A percentile compares a stretch with the other conserved stretches of the same genome.
phyloP scores from a whole-genome alignment of 164 flowering plant genomes.

The Protea cynaroides region DNA sequence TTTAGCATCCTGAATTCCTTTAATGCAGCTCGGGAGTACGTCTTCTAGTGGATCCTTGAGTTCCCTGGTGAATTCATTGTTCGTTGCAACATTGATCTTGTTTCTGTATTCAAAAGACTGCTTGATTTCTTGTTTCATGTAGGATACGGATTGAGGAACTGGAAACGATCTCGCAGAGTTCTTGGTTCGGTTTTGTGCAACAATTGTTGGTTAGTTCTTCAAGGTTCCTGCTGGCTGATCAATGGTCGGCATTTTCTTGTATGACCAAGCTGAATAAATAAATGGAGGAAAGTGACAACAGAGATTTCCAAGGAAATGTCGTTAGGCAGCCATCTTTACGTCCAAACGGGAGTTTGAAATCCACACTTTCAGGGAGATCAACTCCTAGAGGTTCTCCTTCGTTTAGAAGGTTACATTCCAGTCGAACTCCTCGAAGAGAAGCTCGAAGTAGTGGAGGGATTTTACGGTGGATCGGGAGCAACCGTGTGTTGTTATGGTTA shows the following conservation, averaged over 20 bases:
- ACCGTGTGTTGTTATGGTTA: constrained; percentile 73
- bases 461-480: constrained; percentile 60
- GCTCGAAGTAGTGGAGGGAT: constrained; percentile 33
- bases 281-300: constrained; percentile 45
- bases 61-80: not conserved
- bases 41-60: not conserved
- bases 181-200: not conserved
- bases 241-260: not conserved
- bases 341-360: constrained; percentile 45
- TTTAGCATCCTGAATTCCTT: too few relatives aligned
- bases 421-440: constrained; percentile 72
- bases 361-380: constrained; percentile 68
- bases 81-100: not conserved
- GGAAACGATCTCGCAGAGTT: not conserved
- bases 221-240: not conserved
- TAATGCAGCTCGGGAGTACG: not conserved
- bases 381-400: constrained; percentile 74
- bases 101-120: not conserved
- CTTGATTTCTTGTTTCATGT: not conserved
- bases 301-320: constrained; percentile 33
- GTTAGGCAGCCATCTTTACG: constrained; percentile 43
- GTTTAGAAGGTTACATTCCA: constrained; percentile 49
- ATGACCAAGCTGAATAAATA: constrained; percentile 2
- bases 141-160: not conserved
- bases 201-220: not conserved